These are phyloP conservation scores for Pelargonium citronellum DNA, from an alignment of 441 rosid species.

Conservation along the genomic window DNA sequence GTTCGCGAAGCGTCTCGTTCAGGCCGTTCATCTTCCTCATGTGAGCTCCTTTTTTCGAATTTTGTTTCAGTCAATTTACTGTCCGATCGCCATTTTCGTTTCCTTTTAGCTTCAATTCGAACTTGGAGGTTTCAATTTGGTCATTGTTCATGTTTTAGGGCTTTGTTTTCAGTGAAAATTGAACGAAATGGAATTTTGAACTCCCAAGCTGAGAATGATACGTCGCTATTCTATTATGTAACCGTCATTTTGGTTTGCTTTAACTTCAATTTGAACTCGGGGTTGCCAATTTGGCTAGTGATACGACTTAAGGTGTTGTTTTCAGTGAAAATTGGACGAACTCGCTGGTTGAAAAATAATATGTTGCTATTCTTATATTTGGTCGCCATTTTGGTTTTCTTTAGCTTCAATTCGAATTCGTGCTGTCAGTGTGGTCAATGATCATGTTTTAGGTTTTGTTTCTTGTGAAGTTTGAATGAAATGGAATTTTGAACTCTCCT, in stretches of 20 bases:
- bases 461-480: neutral
- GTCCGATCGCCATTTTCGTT: neutral
- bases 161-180: neutral
- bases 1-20: conserved; percentile 48
- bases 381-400: neutral
- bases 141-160: neutral
- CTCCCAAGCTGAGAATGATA: neutral
- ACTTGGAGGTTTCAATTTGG: neutral
- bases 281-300: neutral
- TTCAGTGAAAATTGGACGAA: neutral
- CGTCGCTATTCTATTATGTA: neutral
- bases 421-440: neutral
- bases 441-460: neutral
- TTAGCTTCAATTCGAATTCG: neutral
- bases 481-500: neutral
- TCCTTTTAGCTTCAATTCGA: neutral
- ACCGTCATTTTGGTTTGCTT: neutral
- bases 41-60: neutral
- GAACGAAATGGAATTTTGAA: neutral
- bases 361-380: neutral
- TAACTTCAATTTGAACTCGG: neutral
- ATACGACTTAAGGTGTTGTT: neutral
- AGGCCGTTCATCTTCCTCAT: conserved; percentile 41
- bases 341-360: neutral
- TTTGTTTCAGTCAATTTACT: neutral